Conservation (phyloP, 352 stramenopile genomes). For the Pythium rishiriense region DNA sequence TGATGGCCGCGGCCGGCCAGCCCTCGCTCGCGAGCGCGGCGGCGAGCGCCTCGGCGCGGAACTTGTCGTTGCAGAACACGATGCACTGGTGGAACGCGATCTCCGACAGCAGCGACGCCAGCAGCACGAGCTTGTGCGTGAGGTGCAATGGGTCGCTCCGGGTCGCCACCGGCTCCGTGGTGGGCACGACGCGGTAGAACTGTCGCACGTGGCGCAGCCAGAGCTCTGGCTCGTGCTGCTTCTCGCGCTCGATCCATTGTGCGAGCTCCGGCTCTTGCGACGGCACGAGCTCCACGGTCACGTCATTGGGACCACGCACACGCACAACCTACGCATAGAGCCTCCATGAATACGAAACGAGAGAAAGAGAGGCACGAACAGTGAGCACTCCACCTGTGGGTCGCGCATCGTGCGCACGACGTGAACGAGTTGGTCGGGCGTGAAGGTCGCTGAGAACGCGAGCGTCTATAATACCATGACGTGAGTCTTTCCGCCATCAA, state of each 20-base stretch:
- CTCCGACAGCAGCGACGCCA: constrained; percentile 59
- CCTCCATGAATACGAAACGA: not conserved
- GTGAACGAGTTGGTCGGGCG: constrained; percentile 56
- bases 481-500: not conserved
- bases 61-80: constrained; percentile 87
- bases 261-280: constrained; percentile 38
- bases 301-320: constrained; percentile 51
- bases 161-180: not conserved
- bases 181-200: constrained; percentile 60
- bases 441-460: constrained; percentile 80
- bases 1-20: constrained; percentile 70
- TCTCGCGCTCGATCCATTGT: constrained; percentile 53
- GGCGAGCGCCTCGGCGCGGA: constrained; percentile 64
- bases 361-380: not conserved
- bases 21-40: constrained; percentile 46
- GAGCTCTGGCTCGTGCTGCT: constrained; percentile 49
- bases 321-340: constrained; percentile 53
- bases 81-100: constrained; percentile 80
- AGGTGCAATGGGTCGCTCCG: constrained; percentile 39
- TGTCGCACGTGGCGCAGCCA: constrained; percentile 73
- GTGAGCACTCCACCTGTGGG: constrained; percentile 41
- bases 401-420: constrained; percentile 57
- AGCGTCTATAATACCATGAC: constrained; percentile 42
- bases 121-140: constrained; percentile 53
- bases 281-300: constrained; percentile 68